phyloP scores from a whole-genome alignment of 768 basidiomycete species.

The Dictyophora rubrovolvata region DNA sequence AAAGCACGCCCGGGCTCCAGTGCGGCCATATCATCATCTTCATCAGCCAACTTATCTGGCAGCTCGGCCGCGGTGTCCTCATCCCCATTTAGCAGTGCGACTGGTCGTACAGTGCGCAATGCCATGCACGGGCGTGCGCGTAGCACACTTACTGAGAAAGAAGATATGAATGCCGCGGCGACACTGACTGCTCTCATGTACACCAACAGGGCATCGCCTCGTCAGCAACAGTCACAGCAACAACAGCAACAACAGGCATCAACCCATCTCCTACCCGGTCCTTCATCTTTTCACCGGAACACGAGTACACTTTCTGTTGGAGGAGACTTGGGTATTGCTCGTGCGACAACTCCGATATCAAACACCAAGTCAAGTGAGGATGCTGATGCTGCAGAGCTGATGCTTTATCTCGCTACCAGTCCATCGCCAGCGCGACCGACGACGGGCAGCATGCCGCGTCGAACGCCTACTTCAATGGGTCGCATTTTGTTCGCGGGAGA shows the following conservation, averaged over 20 bases:
- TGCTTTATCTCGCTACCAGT: slow-evolving; percentile 77
- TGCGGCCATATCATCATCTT: slow-evolving; percentile 10
- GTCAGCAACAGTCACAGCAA: slow-evolving; percentile 31
- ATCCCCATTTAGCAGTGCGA: slow-evolving; percentile 11
- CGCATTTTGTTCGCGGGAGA: slow-evolving; percentile 4
- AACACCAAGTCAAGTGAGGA: slow-evolving; percentile 42
- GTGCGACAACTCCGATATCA: slow-evolving; percentile 31
- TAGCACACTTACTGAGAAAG: slow-evolving; percentile 23
- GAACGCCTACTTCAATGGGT: slow-evolving; percentile 1
- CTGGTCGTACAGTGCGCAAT: slow-evolving; percentile 35
- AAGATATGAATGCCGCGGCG: slow-evolving; percentile 75
- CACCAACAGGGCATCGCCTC: slow-evolving; percentile 34
- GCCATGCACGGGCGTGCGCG: slow-evolving; percentile 11
- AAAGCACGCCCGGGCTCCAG: slow-evolving; percentile 3
- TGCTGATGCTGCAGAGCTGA: slow-evolving; percentile 77
- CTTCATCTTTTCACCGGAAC: not conserved
- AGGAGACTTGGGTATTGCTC: not conserved
- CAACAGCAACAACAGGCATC: slow-evolving; percentile 6
- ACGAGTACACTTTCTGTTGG: no score
- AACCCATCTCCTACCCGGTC: not conserved
- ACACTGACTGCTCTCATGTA: slow-evolving; percentile 65
- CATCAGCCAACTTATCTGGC: slow-evolving; percentile 12
- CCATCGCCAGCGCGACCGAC: slow-evolving; percentile 66
- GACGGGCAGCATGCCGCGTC: slow-evolving; percentile 21
- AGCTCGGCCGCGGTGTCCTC: slow-evolving; percentile 14